Percentiles rank a stretch among this genome's conserved stretches.
These are phyloP conservation scores for Aspergillus sergii DNA, from an alignment of 2,329 filamentous ascomycete species.

Conservation along the genomic window DNA sequence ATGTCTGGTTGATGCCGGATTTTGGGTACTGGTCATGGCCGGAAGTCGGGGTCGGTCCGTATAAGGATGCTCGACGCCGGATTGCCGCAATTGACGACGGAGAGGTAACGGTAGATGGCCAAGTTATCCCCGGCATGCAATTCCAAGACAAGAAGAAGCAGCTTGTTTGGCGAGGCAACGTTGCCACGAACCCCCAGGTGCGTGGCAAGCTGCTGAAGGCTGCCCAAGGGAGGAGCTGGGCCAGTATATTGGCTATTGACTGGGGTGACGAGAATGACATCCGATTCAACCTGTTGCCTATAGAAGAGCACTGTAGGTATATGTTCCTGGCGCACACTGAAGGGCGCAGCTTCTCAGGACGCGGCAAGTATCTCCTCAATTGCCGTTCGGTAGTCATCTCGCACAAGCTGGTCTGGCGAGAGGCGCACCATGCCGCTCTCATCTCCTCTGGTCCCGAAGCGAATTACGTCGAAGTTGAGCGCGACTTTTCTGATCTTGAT, in stretches of 20 bases:
- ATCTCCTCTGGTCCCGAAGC: slow-evolving; percentile 49
- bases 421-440: slow-evolving; percentile 53
- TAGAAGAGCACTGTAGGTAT: slow-evolving; percentile 58
- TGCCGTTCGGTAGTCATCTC: slow-evolving; percentile 54
- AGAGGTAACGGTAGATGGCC: slow-evolving; percentile 22
- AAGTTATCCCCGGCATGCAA: slow-evolving; percentile 13
- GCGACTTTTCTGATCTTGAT: slow-evolving; percentile 60
- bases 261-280: slow-evolving; percentile 46
- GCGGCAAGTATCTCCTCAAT: slow-evolving; percentile 57
- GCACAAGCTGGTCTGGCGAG: slow-evolving; percentile 52
- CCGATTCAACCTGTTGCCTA: slow-evolving; percentile 47
- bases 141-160: slow-evolving; percentile 48
- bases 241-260: slow-evolving; percentile 46
- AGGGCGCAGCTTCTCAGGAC: slow-evolving; percentile 57
- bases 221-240: slow-evolving; percentile 48
- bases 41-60: slow-evolving; percentile 49
- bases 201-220: slow-evolving; percentile 43
- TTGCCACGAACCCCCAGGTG: slow-evolving; percentile 42
- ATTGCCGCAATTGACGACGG: slow-evolving; percentile 43
- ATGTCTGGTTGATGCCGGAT: slow-evolving; percentile 56
- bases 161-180: slow-evolving; percentile 53
- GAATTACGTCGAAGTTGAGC: slow-evolving; percentile 53
- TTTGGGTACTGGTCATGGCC: slow-evolving; percentile 59
- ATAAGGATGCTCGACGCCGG: slow-evolving; percentile 45
- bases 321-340: slow-evolving; percentile 58